phyloP scores from a whole-genome alignment of 495 filamentous ascomycete genomes.

The Barbatosphaeria neglecta region DNA sequence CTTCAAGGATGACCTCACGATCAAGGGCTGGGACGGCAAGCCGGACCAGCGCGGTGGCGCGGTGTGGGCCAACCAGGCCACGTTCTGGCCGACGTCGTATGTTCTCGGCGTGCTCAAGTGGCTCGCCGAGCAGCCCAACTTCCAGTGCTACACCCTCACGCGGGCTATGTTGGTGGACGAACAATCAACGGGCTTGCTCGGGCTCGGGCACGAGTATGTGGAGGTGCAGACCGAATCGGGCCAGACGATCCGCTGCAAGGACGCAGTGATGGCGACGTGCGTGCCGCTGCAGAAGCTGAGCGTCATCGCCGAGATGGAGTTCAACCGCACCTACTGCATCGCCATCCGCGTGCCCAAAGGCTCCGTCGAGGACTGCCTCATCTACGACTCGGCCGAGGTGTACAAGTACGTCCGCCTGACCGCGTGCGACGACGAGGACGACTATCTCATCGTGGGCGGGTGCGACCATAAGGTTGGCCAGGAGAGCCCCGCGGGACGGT shows the following conservation, averaged over 20 bases:
- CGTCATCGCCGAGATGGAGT: constrained; percentile 38
- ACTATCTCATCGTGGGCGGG: constrained; percentile 48
- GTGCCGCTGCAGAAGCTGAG: constrained; percentile 44
- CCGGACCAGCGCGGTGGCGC: constrained; percentile 39
- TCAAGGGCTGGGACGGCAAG: constrained; percentile 34
- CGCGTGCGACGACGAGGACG: constrained; percentile 36
- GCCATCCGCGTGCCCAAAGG: constrained; percentile 42
- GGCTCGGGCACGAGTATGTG: constrained; percentile 25
- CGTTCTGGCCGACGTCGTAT: constrained; percentile 49
- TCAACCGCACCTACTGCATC: constrained; percentile 45
- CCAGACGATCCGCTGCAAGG: constrained; percentile 32
- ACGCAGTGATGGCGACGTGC: constrained; percentile 43
- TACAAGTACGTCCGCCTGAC: constrained; percentile 46
- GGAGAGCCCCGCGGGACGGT: constrained; percentile 29
- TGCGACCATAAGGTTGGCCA: constrained; percentile 52
- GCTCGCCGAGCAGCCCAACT: constrained; percentile 37
- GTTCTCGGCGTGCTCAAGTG: constrained; percentile 37
- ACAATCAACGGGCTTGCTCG: constrained; percentile 24
- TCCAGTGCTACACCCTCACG: constrained; percentile 41
- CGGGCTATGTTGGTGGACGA: constrained; percentile 37
- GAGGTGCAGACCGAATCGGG: constrained; percentile 32
- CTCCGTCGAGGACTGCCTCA: constrained; percentile 37
- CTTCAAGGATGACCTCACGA: constrained; percentile 25
- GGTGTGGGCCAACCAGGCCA: constrained; percentile 37
- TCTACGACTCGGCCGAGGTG: constrained; percentile 42